Evolutionary conservation across 257 asterid species (phyloP).

Genomic region (Solanum paucissectum): DNA sequence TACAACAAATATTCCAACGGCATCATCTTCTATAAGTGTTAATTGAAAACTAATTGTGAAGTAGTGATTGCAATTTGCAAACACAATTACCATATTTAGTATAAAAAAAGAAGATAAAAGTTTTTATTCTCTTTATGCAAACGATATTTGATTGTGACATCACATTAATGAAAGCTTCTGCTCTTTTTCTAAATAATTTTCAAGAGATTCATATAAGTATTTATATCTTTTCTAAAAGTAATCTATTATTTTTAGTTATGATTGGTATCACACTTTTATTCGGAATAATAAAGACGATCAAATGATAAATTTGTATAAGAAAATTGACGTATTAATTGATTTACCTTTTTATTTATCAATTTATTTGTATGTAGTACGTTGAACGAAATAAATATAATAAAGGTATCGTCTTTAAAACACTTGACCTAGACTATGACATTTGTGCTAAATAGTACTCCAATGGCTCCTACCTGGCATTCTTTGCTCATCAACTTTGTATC

Average conservation of each 20-base stretch:
- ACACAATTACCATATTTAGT: not conserved
- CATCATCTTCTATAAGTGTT: not conserved
- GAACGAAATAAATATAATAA: not conserved
- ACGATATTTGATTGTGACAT: not conserved
- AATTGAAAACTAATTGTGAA: not conserved
- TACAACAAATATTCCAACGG: too few species aligned
- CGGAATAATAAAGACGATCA: not conserved
- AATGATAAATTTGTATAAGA: not conserved
- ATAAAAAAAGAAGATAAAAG: too few species aligned
- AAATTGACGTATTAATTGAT: not conserved
- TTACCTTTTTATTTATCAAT: not conserved
- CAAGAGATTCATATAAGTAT: not conserved
- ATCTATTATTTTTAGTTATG: not conserved
- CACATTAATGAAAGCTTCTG: not conserved
- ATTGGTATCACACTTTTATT: not conserved
- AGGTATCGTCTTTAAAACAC: not conserved
- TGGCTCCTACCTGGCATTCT: not conserved
- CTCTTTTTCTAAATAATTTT: not conserved
- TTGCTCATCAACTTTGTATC: not conserved
- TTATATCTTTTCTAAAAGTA: not conserved
- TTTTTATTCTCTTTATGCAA: too few species aligned
- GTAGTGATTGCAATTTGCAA: not conserved
- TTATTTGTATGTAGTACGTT: not conserved
- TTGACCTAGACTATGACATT: not conserved
- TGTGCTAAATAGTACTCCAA: not conserved